Percentiles rank a stretch among this genome's conserved stretches.
Evolutionary conservation across 2,329 filamentous ascomycete genomes (phyloP).

Genomic region (Botrytis sinoallii): DNA sequence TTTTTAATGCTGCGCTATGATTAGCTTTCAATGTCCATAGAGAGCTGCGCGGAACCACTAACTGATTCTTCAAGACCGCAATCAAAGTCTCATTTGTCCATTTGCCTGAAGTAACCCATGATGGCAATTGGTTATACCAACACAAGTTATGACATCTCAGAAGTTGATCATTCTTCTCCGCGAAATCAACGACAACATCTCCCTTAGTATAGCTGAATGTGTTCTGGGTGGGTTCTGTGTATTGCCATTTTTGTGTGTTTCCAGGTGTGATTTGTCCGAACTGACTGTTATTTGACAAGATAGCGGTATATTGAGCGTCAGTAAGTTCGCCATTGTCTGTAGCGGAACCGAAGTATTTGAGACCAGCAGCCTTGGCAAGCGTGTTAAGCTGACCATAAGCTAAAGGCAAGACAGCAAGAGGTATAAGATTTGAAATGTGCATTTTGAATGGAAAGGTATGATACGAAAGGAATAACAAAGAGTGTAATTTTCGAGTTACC

Average conservation of each 20-base stretch:
- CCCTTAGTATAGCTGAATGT: conserved; percentile 57
- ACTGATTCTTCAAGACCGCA: conserved; percentile 54
- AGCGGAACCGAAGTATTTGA: conserved; percentile 54
- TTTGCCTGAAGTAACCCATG: conserved; percentile 48
- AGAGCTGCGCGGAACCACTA: background rate
- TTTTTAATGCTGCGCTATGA: conserved; percentile 45
- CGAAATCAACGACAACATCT: conserved; percentile 51
- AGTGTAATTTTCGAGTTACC: conserved; percentile 9
- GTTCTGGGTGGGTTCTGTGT: conserved; percentile 55
- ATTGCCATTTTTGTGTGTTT: conserved; percentile 63
- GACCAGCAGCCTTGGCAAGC: conserved; percentile 54
- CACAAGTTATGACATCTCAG: conserved; percentile 60
- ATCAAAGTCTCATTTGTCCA: conserved; percentile 60
- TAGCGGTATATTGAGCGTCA: conserved; percentile 49
- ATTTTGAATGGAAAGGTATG: conserved; percentile 15
- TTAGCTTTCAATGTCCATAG: background rate
- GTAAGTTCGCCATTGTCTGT: conserved; percentile 54
- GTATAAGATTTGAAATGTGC: conserved; percentile 17
- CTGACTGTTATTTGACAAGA: conserved; percentile 53
- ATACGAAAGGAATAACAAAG: background rate
- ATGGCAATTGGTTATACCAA: conserved; percentile 52
- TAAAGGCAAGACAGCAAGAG: conserved; percentile 21
- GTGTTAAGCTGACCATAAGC: conserved; percentile 24
- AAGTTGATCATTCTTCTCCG: conserved; percentile 48
- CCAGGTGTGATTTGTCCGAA: conserved; percentile 65